Evolutionary conservation across 495 filamentous ascomycete species (phyloP).

Genomic region (Tuber magnatum): DNA sequence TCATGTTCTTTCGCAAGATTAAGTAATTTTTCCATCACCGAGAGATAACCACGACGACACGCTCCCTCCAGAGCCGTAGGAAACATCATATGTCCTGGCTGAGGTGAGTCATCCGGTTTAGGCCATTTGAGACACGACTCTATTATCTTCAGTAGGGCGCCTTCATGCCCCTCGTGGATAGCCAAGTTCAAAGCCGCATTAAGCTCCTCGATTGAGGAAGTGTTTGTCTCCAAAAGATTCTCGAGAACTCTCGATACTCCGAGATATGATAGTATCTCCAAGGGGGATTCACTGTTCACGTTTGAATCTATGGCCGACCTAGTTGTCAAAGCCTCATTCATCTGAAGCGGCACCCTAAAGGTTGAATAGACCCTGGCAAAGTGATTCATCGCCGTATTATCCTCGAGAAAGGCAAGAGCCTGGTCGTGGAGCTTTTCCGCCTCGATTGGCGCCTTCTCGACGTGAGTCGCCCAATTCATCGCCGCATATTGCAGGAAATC

Average conservation of each 20-base stretch:
- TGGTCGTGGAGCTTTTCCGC: background rate
- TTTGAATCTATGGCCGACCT: background rate
- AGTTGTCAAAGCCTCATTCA: background rate
- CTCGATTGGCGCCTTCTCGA: background rate
- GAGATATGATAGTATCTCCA: background rate
- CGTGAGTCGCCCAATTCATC: background rate
- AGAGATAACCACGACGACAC: background rate
- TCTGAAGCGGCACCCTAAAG: background rate
- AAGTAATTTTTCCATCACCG: constrained; percentile 1
- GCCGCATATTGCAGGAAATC: background rate
- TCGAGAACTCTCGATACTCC: background rate
- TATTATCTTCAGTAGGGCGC: background rate
- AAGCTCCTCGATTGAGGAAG: background rate
- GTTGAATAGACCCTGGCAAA: background rate
- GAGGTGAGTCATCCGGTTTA: background rate
- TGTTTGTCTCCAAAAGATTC: constrained; percentile 1
- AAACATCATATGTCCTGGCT: background rate
- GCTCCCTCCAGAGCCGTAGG: background rate
- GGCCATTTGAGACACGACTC: background rate
- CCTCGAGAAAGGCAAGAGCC: background rate
- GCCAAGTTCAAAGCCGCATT: background rate
- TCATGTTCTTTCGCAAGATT: background rate
- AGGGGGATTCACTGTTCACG: background rate
- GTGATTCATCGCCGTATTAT: background rate
- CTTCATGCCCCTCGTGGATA: background rate